Evolutionary conservation across 768 basidiomycete genomes (phyloP), one percentile per base, ranked within the genome.

Genomic region (Rhizopogon vesiculosus): DNA sequence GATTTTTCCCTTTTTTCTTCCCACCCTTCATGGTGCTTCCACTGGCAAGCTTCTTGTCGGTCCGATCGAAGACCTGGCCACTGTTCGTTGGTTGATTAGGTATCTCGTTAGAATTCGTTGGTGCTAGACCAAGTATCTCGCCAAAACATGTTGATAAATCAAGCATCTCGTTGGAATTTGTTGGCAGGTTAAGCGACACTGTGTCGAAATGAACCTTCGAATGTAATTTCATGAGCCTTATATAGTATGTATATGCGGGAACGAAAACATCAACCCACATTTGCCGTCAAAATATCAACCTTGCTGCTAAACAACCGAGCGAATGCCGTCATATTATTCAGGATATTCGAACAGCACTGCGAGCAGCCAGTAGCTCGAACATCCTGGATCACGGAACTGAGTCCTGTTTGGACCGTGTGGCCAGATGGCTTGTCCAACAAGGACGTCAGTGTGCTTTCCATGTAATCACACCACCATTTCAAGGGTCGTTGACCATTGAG

Each of bases 201-300:
- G 59, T 18, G 3, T 59, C n/a, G 7, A 65, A 28, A 8, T 46
- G 33, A 25, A 63, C 40, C 62, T 66, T 31, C 41, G 44, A 22
- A 19, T 16, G n/a, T 13, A 28, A 42, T 38, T 6, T 5, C 0
- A 6, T 54, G 35, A 50, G 44, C 12, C 19, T 19, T 33, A 33
- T 3, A 19, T 48, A 16, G 7, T 7, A 31, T 48, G 45, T n/a
- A 25, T 31, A 5, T 25, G 16, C 25, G 42, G 1, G 46, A 35
- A 35, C 3, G 33, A 31, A 48, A 1, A 25, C 25, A 25, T 25
- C 4, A 25, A 29, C 51, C 18, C 7, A 54, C 53, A 25, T 54
- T 38, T 25, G 18, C 25, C 3, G 53, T 54, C 53, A 54, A 29
- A 25, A 2, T 53, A 7, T 35, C 53, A 16, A 54, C 51, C 9